phyloP scores from a whole-genome alignment of 2,329 filamentous ascomycete genomes.

The Cytospora paraplurivora region DNA sequence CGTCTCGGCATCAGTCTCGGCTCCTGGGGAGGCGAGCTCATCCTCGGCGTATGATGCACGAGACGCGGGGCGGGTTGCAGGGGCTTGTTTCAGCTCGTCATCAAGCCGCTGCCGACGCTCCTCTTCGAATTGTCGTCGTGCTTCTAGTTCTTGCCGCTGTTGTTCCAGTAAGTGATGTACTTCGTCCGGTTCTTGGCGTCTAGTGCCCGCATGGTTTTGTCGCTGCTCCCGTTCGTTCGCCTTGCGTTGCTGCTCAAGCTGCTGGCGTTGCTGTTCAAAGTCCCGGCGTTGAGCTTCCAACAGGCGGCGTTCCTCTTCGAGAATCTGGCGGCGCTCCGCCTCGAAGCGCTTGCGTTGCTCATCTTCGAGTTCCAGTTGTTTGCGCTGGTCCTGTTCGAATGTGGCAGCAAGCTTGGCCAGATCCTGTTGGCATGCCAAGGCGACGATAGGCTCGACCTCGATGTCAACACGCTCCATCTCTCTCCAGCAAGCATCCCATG shows the following conservation, averaged over 20 bases:
- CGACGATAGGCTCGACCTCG: slow-evolving; percentile 78
- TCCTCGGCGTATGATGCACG: slow-evolving; percentile 29
- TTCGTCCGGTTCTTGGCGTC: slow-evolving; percentile 23
- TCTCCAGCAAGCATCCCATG: slow-evolving; percentile 91
- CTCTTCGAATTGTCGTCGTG: slow-evolving; percentile 25
- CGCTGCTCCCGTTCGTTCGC: slow-evolving; percentile 25
- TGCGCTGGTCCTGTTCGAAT: slow-evolving; percentile 30
- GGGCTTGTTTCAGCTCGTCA: slow-evolving; percentile 34
- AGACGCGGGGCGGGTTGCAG: slow-evolving; percentile 26
- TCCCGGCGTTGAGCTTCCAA: slow-evolving; percentile 26
- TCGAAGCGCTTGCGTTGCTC: slow-evolving; percentile 37
- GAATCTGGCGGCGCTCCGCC: slow-evolving; percentile 31
- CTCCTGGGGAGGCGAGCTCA: slow-evolving; percentile 12
- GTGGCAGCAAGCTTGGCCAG: slow-evolving; percentile 56
- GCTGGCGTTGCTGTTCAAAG: slow-evolving; percentile 27
- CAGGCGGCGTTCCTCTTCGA: slow-evolving; percentile 27
- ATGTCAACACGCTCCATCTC: slow-evolving; percentile 99
- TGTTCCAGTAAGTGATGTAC: slow-evolving; percentile 27
- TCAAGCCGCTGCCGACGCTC: slow-evolving; percentile 26
- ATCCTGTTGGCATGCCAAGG: slow-evolving; percentile 58
- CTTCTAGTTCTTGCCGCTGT: slow-evolving; percentile 26
- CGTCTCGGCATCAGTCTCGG: slow-evolving; percentile 12
- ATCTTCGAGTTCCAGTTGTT: slow-evolving; percentile 42
- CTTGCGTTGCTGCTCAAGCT: slow-evolving; percentile 27
- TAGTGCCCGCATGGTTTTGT: slow-evolving; percentile 24